Conservation (phyloP, 192 early-diverging fungal species). For the Rhizophagus clarus region DNA sequence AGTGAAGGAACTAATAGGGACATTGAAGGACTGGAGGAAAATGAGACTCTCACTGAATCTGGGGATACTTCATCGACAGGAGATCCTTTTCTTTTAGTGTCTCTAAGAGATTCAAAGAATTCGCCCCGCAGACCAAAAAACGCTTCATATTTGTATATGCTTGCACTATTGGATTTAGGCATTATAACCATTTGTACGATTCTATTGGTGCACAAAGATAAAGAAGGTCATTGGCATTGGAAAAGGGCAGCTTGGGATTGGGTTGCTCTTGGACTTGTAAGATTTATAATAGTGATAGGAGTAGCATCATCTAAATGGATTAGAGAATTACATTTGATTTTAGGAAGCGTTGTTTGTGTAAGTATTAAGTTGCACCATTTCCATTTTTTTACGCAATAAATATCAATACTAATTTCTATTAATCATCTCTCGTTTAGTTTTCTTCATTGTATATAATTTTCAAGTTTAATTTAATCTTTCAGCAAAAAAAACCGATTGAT, state of each 20-base stretch:
- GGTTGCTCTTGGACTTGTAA: not conserved
- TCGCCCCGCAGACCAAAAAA: slow-evolving; percentile 11
- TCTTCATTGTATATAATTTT: slow-evolving; percentile 31
- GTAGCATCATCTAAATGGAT: slow-evolving; percentile 16
- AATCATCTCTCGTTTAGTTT: not conserved
- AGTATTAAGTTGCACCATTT: not conserved
- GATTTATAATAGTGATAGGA: slow-evolving; percentile 3
- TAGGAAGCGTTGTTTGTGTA: slow-evolving; percentile 16
- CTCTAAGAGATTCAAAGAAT: not conserved
- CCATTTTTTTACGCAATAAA: not conserved
- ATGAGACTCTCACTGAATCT: not conserved
- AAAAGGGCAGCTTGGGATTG: not conserved
- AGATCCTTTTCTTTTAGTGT: slow-evolving; percentile 26
- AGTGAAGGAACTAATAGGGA: too few relatives aligned
- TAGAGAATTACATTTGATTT: not conserved
- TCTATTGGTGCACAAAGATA: not conserved
- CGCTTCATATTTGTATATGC: slow-evolving; percentile 1
- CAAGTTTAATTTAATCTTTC: slow-evolving; percentile 13
- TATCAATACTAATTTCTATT: not conserved
- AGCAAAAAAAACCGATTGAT: not conserved
- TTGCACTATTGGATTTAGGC: slow-evolving; percentile 5
- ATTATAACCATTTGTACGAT: not conserved
- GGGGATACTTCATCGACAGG: not conserved
- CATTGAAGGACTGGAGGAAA: not conserved
- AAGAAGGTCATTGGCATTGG: not conserved